A percentile compares a stretch with the other conserved stretches of the same genome.
phyloP scores from a whole-genome alignment of 257 asterid species.

The Verbascum thapsus region DNA sequence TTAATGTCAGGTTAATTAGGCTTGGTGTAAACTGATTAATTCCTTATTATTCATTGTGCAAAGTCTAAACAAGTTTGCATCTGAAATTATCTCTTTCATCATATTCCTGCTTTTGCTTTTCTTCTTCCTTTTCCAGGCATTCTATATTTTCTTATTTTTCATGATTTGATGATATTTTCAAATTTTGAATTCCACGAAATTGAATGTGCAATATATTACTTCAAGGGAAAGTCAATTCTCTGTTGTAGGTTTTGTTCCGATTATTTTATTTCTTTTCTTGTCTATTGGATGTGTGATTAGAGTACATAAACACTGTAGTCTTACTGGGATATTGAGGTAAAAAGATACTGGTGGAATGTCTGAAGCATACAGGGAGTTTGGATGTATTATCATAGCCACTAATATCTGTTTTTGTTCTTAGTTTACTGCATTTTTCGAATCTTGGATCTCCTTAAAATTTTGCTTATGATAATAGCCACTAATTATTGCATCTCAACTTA shows the following conservation, averaged over 20 bases:
- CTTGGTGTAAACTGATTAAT: neutral
- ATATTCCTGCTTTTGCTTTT: neutral
- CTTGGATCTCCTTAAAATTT: neutral
- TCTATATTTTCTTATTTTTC: neutral
- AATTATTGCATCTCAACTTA: neutral
- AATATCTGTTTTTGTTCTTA: neutral
- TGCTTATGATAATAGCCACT: neutral
- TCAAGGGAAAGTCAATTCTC: neutral
- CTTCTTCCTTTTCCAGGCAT: neutral
- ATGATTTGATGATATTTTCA: neutral
- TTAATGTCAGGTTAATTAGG: slow-evolving; percentile 13
- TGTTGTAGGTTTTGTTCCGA: slow-evolving; percentile 1
- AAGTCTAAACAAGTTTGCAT: neutral
- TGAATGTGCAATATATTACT: neutral
- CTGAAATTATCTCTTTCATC: neutral
- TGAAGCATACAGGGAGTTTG: neutral
- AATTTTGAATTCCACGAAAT: neutral
- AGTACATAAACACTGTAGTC: slow-evolving; percentile 1
- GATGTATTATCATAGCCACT: neutral
- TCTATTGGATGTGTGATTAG: neutral
- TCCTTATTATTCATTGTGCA: too few species aligned
- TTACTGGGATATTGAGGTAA: neutral
- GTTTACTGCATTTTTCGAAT: neutral
- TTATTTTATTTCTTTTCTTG: neutral
- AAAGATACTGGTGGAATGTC: neutral